Evolutionary conservation across 2,329 filamentous ascomycete genomes (phyloP), one percentile per base, ranked within the genome.

Genomic region (Aspergillus piperis): DNA sequence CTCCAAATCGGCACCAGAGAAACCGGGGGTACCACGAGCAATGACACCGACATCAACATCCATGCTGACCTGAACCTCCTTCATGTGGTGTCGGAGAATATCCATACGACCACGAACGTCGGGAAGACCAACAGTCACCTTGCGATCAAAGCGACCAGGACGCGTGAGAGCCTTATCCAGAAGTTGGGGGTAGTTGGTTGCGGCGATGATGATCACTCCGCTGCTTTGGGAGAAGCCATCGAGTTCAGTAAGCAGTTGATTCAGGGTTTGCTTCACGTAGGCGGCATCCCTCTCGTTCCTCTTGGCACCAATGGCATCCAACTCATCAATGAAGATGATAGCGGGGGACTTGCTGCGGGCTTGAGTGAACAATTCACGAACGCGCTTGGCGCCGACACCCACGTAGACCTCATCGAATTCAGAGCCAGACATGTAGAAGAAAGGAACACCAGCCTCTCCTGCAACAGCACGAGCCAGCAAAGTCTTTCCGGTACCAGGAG

Each of bases 361-460:
- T 58, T 90, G 87, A 49, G 83, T 80, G 75, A 96, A 96, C n/a
- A 96, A 85, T 64, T 97, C 95, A 61, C 95, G 91, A 52, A 99
- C 94, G 71, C 95, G 90, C 83, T 99, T 96, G 49, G 92, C 92
- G 73, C 93, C 92, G 57, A 99, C 95, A 73, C 95, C 95, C 38
- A 99, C 96, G 72, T 97, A 99, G 55, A 99, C 90, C 78, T 99
- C 95, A 72, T 99, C 95, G 73, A 99, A 99, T 76, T 99, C 95
- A 60, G 92, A 96, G 54, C 95, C 95, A 72, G 95, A 99, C 94
- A 99, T 98, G 84, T 97, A 99, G 84, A 98, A 99, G 84, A 99
- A 99, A 1, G 95, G 95, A 17, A 99, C 95, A 58, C 94, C 95
- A 57, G 95, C 93, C 80, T 99, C 95, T 55, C 95, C 95, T 51